Conservation (phyloP, 495 filamentous ascomycete species). For the Neurospora sp. region DNA sequence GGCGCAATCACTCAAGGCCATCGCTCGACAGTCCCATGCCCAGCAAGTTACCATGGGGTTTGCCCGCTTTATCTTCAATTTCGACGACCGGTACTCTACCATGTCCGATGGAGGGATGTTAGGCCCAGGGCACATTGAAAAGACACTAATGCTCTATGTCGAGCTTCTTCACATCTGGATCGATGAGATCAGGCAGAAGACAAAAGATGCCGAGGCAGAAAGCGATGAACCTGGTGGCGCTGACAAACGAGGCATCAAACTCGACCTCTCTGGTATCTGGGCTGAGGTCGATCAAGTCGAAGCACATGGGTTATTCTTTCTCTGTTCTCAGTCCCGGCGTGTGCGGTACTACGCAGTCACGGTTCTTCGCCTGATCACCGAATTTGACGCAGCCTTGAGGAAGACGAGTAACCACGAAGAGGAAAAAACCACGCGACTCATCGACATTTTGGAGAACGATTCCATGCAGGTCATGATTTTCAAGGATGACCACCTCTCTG, state of each 20-base stretch:
- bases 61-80: slow-evolving; percentile 93
- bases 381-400: slow-evolving; percentile 83
- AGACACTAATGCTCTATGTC: slow-evolving; percentile 82
- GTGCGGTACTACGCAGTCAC: slow-evolving; percentile 87
- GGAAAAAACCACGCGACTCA: slow-evolving; percentile 52
- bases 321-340: slow-evolving; percentile 86
- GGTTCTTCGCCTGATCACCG: slow-evolving; percentile 81
- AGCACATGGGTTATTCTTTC: slow-evolving; percentile 93
- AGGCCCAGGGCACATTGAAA: slow-evolving; percentile 89
- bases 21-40: slow-evolving; percentile 84
- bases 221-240: slow-evolving; percentile 44
- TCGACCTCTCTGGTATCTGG: slow-evolving; percentile 79
- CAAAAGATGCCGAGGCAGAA: slow-evolving; percentile 58
- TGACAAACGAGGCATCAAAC: slow-evolving; percentile 55
- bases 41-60: slow-evolving; percentile 97
- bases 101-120: slow-evolving; percentile 98
- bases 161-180: slow-evolving; percentile 95
- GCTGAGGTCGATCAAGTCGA: slow-evolving; percentile 95
- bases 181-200: slow-evolving; percentile 85
- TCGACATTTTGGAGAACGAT: slow-evolving; percentile 84
- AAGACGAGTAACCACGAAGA: slow-evolving; percentile 49
- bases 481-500: slow-evolving; percentile 83
- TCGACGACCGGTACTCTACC: slow-evolving; percentile 91
- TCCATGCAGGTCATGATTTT: slow-evolving; percentile 81
- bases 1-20: slow-evolving; percentile 85